Conservation (phyloP, 306 rosid genomes). For the Calophaca sinica region DNA sequence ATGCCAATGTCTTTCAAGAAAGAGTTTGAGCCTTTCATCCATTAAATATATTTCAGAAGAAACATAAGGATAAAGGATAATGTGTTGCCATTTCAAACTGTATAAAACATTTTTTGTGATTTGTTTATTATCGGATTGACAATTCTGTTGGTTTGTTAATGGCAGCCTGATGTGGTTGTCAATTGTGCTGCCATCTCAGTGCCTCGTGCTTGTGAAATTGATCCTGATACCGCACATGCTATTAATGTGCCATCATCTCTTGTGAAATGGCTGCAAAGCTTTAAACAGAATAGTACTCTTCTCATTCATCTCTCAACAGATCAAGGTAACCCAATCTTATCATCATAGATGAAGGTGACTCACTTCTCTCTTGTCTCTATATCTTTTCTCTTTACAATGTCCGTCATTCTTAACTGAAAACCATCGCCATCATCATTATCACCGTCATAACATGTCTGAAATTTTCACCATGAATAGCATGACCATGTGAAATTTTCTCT, state of each 20-base stretch:
- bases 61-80: constrained; percentile 14
- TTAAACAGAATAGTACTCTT: constrained; percentile 57
- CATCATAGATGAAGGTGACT: constrained; percentile 18
- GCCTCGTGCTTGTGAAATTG: constrained; percentile 85
- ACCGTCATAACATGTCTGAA: background rate
- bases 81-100: constrained; percentile 17
- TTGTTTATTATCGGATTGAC: constrained; percentile 44
- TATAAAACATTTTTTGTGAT: constrained; percentile 6
- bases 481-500: background rate
- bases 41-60: background rate
- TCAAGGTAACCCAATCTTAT: constrained; percentile 66
- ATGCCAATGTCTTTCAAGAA: background rate
- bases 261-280: constrained; percentile 75
- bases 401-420: constrained; percentile 22
- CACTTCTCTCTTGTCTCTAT: background rate
- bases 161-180: constrained; percentile 88
- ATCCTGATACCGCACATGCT: constrained; percentile 77
- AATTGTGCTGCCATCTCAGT: constrained; percentile 91
- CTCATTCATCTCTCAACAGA: constrained; percentile 90
- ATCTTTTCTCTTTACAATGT: background rate
- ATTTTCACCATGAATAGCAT: background rate
- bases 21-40: constrained; percentile 1
- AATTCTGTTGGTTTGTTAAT: constrained; percentile 40
- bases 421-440: background rate
- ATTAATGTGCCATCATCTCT: constrained; percentile 85